These are phyloP conservation scores for Cryptococcus jaspeensis DNA, from an alignment of 1,284 basidiomycete genomes.

Conservation along the genomic window DNA sequence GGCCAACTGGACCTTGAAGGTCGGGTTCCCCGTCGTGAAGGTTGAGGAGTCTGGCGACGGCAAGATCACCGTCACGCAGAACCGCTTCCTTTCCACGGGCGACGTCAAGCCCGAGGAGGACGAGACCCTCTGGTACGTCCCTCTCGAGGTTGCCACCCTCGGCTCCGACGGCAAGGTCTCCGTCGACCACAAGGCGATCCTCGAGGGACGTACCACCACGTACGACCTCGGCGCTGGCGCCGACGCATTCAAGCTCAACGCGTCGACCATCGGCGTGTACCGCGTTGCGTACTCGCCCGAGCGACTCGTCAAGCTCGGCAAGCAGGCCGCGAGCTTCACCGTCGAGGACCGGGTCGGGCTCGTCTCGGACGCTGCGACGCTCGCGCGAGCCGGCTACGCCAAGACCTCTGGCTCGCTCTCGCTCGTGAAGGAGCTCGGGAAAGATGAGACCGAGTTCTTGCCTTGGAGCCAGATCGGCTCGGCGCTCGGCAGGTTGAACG, in stretches of 20 bases:
- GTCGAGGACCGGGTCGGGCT: slow-evolving; percentile 85
- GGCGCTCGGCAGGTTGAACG: slow-evolving; percentile 60
- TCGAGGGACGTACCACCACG: slow-evolving; percentile 68
- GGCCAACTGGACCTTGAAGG: slow-evolving; percentile 89
- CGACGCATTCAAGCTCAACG: slow-evolving; percentile 82
- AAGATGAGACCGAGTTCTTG: slow-evolving; percentile 65
- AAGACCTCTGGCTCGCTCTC: slow-evolving; percentile 74
- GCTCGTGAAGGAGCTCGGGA: slow-evolving; percentile 65
- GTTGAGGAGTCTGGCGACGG: slow-evolving; percentile 74
- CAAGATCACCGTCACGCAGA: slow-evolving; percentile 73
- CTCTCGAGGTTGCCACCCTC: slow-evolving; percentile 71
- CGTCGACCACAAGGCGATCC: slow-evolving; percentile 65
- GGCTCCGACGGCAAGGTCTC: slow-evolving; percentile 60
- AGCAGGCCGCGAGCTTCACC: slow-evolving; percentile 75
- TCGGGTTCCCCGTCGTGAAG: slow-evolving; percentile 83
- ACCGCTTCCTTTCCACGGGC: slow-evolving; percentile 88
- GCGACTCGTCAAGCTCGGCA: slow-evolving; percentile 73
- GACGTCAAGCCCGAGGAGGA: slow-evolving; percentile 77
- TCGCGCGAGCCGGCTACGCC: slow-evolving; percentile 75
- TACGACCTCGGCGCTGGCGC: slow-evolving; percentile 69
- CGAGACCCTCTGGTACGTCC: slow-evolving; percentile 83
- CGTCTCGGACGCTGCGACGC: slow-evolving; percentile 73
- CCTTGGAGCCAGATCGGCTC: slow-evolving; percentile 47
- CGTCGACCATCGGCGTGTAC: slow-evolving; percentile 81
- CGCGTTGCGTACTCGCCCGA: slow-evolving; percentile 85